Conservation (phyloP, 768 basidiomycete species). For the Panellus pusillus region DNA sequence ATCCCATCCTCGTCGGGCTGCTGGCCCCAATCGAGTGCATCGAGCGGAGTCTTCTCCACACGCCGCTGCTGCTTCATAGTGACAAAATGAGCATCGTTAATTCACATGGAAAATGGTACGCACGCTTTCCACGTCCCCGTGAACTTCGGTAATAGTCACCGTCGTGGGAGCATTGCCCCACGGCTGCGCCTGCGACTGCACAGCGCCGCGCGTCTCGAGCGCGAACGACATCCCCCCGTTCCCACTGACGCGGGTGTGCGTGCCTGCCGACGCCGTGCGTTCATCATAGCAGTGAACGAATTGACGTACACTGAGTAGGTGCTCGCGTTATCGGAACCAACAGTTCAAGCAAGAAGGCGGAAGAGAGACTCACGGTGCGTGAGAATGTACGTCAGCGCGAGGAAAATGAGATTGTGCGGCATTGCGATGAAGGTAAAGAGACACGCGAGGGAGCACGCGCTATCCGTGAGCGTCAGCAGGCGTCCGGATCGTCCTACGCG, state of each 20-base stretch:
- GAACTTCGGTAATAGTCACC: too few relatives aligned
- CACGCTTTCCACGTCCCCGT: too few relatives aligned
- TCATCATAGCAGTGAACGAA: constrained; percentile 37
- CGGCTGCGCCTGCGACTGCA: neutral
- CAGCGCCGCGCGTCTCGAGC: neutral
- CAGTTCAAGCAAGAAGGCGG: neutral
- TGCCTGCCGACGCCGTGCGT: constrained; percentile 7
- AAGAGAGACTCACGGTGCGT: constrained; percentile 39
- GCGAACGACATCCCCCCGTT: neutral
- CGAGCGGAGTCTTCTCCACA: too few relatives aligned
- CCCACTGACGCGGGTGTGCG: neutral
- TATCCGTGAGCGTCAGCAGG: constrained; percentile 10
- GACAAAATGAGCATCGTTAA: too few relatives aligned
- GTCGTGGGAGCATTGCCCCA: neutral
- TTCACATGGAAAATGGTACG: too few relatives aligned
- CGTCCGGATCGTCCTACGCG: too few relatives aligned
- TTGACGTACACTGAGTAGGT: constrained; percentile 42
- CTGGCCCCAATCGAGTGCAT: too few relatives aligned
- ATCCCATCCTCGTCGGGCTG: too few relatives aligned
- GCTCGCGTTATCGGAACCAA: neutral
- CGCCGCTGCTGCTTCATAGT: too few relatives aligned
- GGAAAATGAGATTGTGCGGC: constrained; percentile 44
- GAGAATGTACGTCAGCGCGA: constrained; percentile 42
- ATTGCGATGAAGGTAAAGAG: constrained; percentile 47
- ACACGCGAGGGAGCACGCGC: constrained; percentile 45